Evolutionary conservation across 106 monocot species (phyloP), one percentile per base, ranked within the genome.

Genomic region (Posidonia australis): DNA sequence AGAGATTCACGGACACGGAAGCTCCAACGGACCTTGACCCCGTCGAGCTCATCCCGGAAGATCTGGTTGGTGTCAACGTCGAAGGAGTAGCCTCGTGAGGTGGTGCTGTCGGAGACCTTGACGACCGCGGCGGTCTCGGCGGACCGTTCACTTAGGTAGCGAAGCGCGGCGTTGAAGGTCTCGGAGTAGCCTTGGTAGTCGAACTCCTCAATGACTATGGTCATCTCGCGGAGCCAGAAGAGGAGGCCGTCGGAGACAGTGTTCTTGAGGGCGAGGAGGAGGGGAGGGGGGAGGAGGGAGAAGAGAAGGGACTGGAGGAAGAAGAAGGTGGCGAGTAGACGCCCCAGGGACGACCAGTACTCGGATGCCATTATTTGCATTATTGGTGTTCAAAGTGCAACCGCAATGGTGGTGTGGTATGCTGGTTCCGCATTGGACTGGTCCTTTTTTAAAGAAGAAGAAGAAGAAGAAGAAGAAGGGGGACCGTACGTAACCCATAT

Each of bases 161-260:
- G 54, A 13, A 68, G 54, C 10, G 67, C 67, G 42, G 25, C 22
- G 17, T 56, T 41, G 56, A 68, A 68, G 43, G 67, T 68, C 23
- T 68, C 67, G 43, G 67, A 68, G 56, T 68, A 68, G 67, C 67
- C 67, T 13, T 54, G 67, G 67, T 36, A 68, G 67, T 68, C 67
- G 24, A 68, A 68, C 67, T 68, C 67, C 55, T 68, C 67, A n/a
- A 68, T 17, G 54, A 56, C n/a, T 31, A 68, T 55, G 67, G 55
- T 41, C 23, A 17, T 55, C 42, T 68, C 67, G 1, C 23, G 22
- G 56, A 13, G 23, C 11, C 7, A 30, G 32, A 55, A 44, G 12
- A 68, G 67, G 44, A 56, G 54, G 24, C 41, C 23, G 23, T 56
- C 56, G 22, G 27, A 14, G 9, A 68, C 10, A 4, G 32, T 30